Evolutionary conservation across 2,329 filamentous ascomycete species (phyloP), one percentile per base, ranked within the genome.

Genomic region (Drechslerella dactyloides): DNA sequence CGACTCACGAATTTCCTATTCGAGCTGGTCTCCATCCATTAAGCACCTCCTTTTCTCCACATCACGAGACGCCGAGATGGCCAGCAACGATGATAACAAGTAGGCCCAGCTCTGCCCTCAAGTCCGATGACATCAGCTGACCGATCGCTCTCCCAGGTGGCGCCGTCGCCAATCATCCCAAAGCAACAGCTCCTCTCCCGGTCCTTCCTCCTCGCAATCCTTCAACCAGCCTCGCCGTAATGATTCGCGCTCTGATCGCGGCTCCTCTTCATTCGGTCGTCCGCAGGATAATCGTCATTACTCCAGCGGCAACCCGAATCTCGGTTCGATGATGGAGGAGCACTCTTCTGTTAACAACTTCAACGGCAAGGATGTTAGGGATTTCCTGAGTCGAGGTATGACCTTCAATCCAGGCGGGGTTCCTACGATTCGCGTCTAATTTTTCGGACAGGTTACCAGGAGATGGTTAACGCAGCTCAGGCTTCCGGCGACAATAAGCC

Each of bases 121-220:
- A 1, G 8, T 10, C 4, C 23, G 24, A 37, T n/a, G 23, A n/a
- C 13, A 21, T 15, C 21, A 7, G 52, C 33, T 55, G 17, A 55
- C 33, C 10, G 19, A n/a, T 23, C 15, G 15, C n/a, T 6, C 11
- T 40, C 40, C 3, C 33, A 72, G 68, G 33, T 72, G 68, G 68
- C 68, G 68, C 23, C 68, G 68, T 37, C 68, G 68, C 54, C 68
- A 72, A 46, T 72, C 68, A 54, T 24, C 59, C n/a, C 68, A 72
- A 40, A 48, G 57, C 42, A 65, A 65, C 17, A 62, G 53, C 60
- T 59, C 68, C 15, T 72, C 68, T 5, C 54, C 66, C 17, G 63
- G 58, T 27, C 68, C 54, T 15, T 57, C 53, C 30, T 40, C 60
- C 17, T 72, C 68, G 11, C 68, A 72, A 37, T 65, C 64, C 51